A percentile compares a stretch with the other conserved stretches of the same genome.
These are phyloP conservation scores for Epichloe festucae DNA, from an alignment of 2,329 filamentous ascomycete genomes.

Conservation along the genomic window DNA sequence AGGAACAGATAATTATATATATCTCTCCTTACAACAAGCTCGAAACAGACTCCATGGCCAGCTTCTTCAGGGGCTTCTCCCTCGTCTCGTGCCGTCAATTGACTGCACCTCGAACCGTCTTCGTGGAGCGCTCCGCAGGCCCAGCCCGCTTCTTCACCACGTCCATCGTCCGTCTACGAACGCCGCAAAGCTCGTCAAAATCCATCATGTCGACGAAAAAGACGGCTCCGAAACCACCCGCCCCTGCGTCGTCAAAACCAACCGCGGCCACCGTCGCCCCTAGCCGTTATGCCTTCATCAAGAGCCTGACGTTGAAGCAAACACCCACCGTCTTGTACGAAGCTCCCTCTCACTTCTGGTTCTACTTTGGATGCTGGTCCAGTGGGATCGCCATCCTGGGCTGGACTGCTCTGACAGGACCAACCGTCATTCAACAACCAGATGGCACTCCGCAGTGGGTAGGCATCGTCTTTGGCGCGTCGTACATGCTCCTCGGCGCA, in stretches of 20 bases:
- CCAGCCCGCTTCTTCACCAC: slow-evolving; percentile 18
- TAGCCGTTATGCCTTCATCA: slow-evolving; percentile 33
- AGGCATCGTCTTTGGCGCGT: slow-evolving; percentile 39
- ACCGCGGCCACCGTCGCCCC: slow-evolving; percentile 10
- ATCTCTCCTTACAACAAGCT: neutral
- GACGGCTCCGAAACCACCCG: slow-evolving; percentile 5
- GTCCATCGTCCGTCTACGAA: slow-evolving; percentile 12
- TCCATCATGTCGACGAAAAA: slow-evolving; percentile 9
- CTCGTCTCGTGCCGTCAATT: slow-evolving; percentile 15
- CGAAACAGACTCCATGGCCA: slow-evolving; percentile 15
- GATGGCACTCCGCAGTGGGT: slow-evolving; percentile 43
- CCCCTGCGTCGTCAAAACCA: slow-evolving; percentile 4
- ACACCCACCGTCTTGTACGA: slow-evolving; percentile 50
- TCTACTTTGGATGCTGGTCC: slow-evolving; percentile 46
- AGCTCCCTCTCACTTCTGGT: slow-evolving; percentile 49
- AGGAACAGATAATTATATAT: neutral
- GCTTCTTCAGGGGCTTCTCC: slow-evolving; percentile 18
- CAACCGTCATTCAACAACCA: slow-evolving; percentile 23
- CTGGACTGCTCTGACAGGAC: slow-evolving; percentile 24
- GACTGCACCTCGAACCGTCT: slow-evolving; percentile 9
- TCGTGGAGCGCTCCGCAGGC: slow-evolving; percentile 10
- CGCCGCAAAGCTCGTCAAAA: slow-evolving; percentile 7
- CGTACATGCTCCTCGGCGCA: slow-evolving; percentile 45
- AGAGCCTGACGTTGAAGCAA: slow-evolving; percentile 41
- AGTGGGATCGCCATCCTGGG: slow-evolving; percentile 31